A percentile compares a stretch with the other conserved stretches of the same genome.
Evolutionary conservation across 2,329 filamentous ascomycete genomes (phyloP).

Genomic region (Penicillium aurantiogriseum): DNA sequence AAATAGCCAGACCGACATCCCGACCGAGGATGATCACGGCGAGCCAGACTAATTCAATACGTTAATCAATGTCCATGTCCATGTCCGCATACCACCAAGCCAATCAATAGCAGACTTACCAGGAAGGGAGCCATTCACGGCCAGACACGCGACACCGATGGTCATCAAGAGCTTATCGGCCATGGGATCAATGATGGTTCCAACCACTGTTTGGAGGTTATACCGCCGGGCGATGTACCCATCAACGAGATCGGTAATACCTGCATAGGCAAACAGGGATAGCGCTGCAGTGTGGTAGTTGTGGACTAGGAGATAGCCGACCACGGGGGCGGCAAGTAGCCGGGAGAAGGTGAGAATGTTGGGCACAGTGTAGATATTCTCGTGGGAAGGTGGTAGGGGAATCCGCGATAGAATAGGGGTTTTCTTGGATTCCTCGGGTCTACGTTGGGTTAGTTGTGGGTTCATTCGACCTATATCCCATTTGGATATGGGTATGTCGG

Average conservation of each 20-base stretch:
- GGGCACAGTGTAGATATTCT: constrained; percentile 96
- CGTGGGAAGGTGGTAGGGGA: constrained; percentile 51
- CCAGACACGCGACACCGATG: constrained; percentile 79
- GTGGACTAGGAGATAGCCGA: constrained; percentile 85
- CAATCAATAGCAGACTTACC: constrained; percentile 48
- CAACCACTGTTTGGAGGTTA: constrained; percentile 88
- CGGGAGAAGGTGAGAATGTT: constrained; percentile 89
- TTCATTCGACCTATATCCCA: not conserved
- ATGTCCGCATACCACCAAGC: not conserved
- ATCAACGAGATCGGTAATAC: constrained; percentile 86
- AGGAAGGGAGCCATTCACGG: constrained; percentile 77
- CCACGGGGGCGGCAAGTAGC: constrained; percentile 74
- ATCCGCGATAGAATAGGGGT: constrained; percentile 36
- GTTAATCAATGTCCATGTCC: constrained; percentile 1
- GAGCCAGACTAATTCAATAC: constrained; percentile 64
- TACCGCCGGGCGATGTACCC: constrained; percentile 89
- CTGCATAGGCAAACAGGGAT: constrained; percentile 86
- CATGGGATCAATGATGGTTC: constrained; percentile 93
- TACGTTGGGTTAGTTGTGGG: constrained; percentile 13
- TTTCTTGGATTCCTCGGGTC: constrained; percentile 22
- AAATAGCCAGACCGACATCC: constrained; percentile 76
- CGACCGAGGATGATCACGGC: constrained; percentile 87
- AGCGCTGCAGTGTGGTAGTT: constrained; percentile 77
- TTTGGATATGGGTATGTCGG: not conserved
- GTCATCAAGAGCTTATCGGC: constrained; percentile 97